phyloP scores from a whole-genome alignment of 2,329 filamentous ascomycete genomes.

The Stachybotrys chartarum region DNA sequence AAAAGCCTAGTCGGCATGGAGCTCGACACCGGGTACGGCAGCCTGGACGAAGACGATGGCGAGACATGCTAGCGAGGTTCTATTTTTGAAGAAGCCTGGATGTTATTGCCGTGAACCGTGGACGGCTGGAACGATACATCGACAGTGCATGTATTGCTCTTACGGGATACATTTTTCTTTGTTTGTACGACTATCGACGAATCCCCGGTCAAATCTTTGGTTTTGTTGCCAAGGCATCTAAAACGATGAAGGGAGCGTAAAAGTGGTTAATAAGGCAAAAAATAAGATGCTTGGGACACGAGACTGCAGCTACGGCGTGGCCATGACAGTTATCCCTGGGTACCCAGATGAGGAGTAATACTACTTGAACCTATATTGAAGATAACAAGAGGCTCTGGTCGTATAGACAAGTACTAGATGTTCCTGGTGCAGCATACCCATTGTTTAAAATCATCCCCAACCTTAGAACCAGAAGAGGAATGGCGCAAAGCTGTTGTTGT shows the following conservation, averaged over 20 bases:
- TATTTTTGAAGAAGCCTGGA: neutral
- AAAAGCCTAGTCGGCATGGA: constrained; percentile 54
- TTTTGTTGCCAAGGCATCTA: neutral
- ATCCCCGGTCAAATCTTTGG: neutral
- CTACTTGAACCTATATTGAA: neutral
- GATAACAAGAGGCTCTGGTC: neutral
- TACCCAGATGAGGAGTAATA: no score
- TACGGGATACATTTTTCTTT: neutral
- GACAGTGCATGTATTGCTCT: neutral
- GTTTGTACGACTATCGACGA: neutral
- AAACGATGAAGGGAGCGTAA: neutral
- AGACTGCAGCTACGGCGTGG: neutral
- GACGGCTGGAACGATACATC: neutral
- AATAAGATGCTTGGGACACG: neutral
- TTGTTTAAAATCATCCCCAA: no score
- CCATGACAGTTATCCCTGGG: neutral
- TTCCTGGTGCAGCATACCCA: no score
- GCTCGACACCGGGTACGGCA: constrained; percentile 52
- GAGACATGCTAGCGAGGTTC: neutral
- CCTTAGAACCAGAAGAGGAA: no score
- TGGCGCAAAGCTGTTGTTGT: no score
- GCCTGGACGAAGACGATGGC: constrained; percentile 34
- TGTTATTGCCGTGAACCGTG: neutral
- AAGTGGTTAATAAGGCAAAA: neutral
- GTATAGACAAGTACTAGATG: no score